Conservation (phyloP, 257 asterid genomes). For the Scutellaria minor region DNA sequence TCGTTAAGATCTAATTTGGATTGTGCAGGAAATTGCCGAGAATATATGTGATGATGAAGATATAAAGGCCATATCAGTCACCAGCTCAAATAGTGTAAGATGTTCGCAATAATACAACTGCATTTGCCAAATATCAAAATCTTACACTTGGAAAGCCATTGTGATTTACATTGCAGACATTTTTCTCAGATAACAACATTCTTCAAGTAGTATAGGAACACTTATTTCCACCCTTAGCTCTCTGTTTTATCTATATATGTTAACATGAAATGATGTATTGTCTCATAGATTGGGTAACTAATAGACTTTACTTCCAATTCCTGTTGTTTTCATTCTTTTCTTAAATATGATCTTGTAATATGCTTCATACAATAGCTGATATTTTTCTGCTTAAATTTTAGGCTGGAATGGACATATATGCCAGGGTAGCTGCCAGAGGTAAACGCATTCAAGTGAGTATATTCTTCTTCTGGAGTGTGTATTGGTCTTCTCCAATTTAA, state of each 20-base stretch:
- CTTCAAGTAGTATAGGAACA: constrained; percentile 4
- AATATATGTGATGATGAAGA: constrained; percentile 51
- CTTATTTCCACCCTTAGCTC: constrained; percentile 3
- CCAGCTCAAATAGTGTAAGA: constrained; percentile 46
- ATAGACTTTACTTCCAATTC: neutral
- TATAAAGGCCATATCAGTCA: constrained; percentile 48
- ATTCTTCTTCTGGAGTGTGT: neutral
- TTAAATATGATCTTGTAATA: neutral
- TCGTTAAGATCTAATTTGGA: constrained; percentile 21
- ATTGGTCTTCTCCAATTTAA: neutral
- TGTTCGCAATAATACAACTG: constrained; percentile 22
- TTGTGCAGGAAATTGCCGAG: constrained; percentile 44
- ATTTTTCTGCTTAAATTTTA: constrained; percentile 16
- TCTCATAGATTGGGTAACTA: neutral
- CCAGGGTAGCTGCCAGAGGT: constrained; percentile 53
- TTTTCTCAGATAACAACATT: neutral
- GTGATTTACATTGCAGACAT: constrained; percentile 3
- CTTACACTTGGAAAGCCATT: constrained; percentile 1
- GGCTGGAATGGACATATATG: constrained; percentile 51
- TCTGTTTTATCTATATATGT: neutral
- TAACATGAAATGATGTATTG: neutral
- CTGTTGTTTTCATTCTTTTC: constrained; percentile 21
- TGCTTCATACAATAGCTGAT: constrained; percentile 23
- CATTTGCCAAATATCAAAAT: neutral
- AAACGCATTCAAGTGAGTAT: constrained; percentile 53